These are phyloP conservation scores for Afroboletus lepidellus DNA, from an alignment of 1,284 basidiomycete species.

Conservation along the genomic window DNA sequence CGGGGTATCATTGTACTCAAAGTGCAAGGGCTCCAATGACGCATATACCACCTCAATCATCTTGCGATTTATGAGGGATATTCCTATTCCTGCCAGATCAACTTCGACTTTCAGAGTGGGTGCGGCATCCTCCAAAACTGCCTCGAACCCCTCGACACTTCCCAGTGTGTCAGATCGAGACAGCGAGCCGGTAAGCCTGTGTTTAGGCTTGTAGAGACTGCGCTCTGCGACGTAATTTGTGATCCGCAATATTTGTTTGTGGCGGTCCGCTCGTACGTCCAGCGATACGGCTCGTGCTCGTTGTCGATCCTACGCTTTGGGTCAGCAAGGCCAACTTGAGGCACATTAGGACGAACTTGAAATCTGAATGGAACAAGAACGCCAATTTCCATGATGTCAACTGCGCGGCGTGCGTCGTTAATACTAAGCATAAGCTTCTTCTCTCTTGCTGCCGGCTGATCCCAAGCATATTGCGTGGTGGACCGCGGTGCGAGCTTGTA, in stretches of 20 bases:
- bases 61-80: slow-evolving; percentile 89
- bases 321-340: slow-evolving; percentile 6
- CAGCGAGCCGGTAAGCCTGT: slow-evolving; percentile 47
- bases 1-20: slow-evolving; percentile 85
- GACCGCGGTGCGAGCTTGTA: slow-evolving; percentile 65
- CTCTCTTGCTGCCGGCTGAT: slow-evolving; percentile 82
- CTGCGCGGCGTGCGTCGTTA: slow-evolving; percentile 64
- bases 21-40: slow-evolving; percentile 76
- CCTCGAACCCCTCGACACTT: slow-evolving; percentile 84
- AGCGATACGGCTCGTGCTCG: slow-evolving; percentile 72
- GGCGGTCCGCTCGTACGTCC: slow-evolving; percentile 91
- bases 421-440: slow-evolving; percentile 79
- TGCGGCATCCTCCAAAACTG: slow-evolving; percentile 74
- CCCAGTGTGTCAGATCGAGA: slow-evolving; percentile 71
- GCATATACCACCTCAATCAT: slow-evolving; percentile 92
- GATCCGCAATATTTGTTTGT: slow-evolving; percentile 85
- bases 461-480: slow-evolving; percentile 86
- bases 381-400: slow-evolving; percentile 98
- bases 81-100: slow-evolving; percentile 88
- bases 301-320: slow-evolving; percentile 45
- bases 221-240: slow-evolving; percentile 84
- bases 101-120: slow-evolving; percentile 72
- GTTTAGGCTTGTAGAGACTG: slow-evolving; percentile 87
- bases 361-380: slow-evolving; percentile 90
- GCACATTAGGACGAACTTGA: slow-evolving; percentile 45